Conservation (phyloP, 2,329 filamentous ascomycete genomes). For the Cladophialophora carrionii region DNA sequence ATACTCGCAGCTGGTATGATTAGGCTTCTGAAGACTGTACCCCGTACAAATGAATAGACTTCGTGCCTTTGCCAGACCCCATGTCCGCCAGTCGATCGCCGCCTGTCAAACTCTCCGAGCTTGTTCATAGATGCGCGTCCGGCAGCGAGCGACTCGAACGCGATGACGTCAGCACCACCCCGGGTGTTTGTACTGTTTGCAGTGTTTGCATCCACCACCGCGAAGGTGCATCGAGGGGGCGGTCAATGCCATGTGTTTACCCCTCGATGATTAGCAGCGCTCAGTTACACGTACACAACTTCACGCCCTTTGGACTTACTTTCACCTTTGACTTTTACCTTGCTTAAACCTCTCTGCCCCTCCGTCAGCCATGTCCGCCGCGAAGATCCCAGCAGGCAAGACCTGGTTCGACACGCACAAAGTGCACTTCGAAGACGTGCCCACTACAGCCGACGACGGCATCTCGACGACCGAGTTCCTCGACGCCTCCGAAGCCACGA, state of each 20-base stretch:
- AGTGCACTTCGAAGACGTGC: slow-evolving; percentile 16
- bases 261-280: slow-evolving; percentile 4
- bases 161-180: slow-evolving; percentile 4
- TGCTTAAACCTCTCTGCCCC: neutral
- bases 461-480: slow-evolving; percentile 86
- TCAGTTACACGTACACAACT: slow-evolving; percentile 1
- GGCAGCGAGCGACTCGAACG: no score
- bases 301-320: neutral
- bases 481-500: slow-evolving; percentile 83
- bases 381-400: slow-evolving; percentile 11
- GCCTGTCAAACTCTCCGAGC: neutral
- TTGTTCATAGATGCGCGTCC: slow-evolving; percentile 2
- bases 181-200: neutral
- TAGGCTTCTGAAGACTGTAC: neutral
- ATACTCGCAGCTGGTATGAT: neutral
- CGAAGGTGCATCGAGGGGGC: neutral
- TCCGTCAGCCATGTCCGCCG: neutral
- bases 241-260: slow-evolving; percentile 15
- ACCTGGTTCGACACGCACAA: slow-evolving; percentile 18
- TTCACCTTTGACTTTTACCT: neutral
- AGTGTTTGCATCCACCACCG: neutral
- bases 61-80: neutral
- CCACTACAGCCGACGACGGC: slow-evolving; percentile 67
- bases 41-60: neutral
- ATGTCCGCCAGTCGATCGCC: neutral